Evolutionary conservation across 371 early-diverging fungal species (phyloP).

Genomic region (Apophysomyces variabilis): DNA sequence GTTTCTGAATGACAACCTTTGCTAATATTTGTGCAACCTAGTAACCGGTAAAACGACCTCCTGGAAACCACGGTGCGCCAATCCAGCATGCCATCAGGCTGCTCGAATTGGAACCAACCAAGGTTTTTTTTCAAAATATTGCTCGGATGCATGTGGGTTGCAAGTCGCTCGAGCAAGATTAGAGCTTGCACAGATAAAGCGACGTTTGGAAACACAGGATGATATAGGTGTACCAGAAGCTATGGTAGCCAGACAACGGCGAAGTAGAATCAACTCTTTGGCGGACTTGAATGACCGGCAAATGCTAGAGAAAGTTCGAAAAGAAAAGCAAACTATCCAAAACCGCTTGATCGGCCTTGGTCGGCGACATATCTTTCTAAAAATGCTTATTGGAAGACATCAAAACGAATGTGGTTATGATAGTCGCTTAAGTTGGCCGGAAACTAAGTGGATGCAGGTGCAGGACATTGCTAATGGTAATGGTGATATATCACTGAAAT

Average conservation of each 20-base stretch:
- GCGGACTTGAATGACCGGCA: conserved; percentile 39
- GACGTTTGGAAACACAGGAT: conserved; percentile 1
- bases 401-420: conserved; percentile 52
- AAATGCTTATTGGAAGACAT: conserved; percentile 22
- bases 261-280: conserved; percentile 21
- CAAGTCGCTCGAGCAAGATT: conserved; percentile 48
- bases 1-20: not conserved
- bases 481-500: not conserved
- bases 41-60: conserved; percentile 52
- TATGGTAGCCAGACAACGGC: conserved; percentile 19
- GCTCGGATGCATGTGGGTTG: conserved; percentile 43
- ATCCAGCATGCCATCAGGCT: conserved; percentile 44
- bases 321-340: conserved; percentile 22
- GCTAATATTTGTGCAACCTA: conserved; percentile 16
- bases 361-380: conserved; percentile 24
- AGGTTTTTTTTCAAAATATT: conserved; percentile 46
- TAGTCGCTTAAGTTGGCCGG: conserved; percentile 53
- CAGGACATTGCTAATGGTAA: conserved; percentile 11
- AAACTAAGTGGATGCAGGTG: conserved; percentile 34
- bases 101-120: conserved; percentile 33
- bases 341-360: conserved; percentile 23
- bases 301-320: conserved; percentile 22
- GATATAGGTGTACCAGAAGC: conserved; percentile 5
- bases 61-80: conserved; percentile 55
- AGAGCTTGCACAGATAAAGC: conserved; percentile 39